phyloP scores from a whole-genome alignment of 768 basidiomycete species.

The Cyathus striatus region DNA sequence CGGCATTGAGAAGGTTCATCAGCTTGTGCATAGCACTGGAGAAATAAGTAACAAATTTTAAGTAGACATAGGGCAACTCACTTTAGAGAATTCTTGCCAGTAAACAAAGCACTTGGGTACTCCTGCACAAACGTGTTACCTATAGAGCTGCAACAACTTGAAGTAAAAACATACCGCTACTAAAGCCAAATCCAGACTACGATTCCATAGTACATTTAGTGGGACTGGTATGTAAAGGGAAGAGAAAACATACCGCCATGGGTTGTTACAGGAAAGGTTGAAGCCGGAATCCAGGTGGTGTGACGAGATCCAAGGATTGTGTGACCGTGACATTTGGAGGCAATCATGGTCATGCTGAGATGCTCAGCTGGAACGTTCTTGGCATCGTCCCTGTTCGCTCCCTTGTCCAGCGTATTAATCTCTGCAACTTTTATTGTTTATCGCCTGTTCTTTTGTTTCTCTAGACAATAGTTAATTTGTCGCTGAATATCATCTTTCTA shows the following conservation, averaged over 20 bases:
- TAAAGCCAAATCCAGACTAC: constrained; percentile 43
- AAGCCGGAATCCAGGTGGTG: constrained; percentile 5
- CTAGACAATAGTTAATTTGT: no score
- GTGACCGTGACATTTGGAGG: constrained; percentile 6
- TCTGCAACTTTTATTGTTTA: not conserved
- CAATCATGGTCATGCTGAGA: not conserved
- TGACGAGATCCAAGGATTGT: constrained; percentile 3
- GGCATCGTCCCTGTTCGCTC: not conserved
- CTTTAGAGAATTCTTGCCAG: constrained; percentile 89
- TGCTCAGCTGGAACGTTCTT: not conserved
- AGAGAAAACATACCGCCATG: constrained; percentile 35
- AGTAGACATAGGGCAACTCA: constrained; percentile 16
- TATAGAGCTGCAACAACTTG: not conserved
- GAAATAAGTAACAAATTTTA: constrained; percentile 1
- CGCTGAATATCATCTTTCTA: not conserved
- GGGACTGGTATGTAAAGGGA: no score
- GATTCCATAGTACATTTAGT: constrained; percentile 2
- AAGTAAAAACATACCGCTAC: constrained; percentile 27
- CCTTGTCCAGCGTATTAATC: not conserved
- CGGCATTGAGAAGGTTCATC: constrained; percentile 72
- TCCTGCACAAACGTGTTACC: constrained; percentile 36
- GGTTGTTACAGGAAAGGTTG: constrained; percentile 10
- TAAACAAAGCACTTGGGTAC: constrained; percentile 83
- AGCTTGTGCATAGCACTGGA: constrained; percentile 80
- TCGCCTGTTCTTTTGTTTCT: not conserved